Conservation (phyloP, 208 protist species). For the Herpetomonas tarakana region DNA sequence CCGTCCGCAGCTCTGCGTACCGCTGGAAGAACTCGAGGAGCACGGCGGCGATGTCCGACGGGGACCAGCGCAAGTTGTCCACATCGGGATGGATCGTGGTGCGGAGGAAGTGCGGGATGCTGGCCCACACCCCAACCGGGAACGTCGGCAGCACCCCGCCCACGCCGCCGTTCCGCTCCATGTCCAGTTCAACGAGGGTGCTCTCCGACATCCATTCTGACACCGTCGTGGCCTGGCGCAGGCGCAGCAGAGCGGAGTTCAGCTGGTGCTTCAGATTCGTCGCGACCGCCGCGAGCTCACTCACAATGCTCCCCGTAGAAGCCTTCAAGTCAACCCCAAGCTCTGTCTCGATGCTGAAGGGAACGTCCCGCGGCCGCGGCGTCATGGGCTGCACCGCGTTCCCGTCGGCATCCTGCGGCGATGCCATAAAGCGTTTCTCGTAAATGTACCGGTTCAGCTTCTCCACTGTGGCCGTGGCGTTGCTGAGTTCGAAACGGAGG, state of each 20-base stretch:
- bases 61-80: slow-evolving; percentile 62
- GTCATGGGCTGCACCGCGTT: slow-evolving; percentile 31
- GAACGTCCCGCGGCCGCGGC: slow-evolving; percentile 63
- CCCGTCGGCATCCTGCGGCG: slow-evolving; percentile 13
- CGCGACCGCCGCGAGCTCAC: slow-evolving; percentile 53
- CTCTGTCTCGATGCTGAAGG: slow-evolving; percentile 67
- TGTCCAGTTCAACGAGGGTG: slow-evolving; percentile 31
- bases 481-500: slow-evolving; percentile 32
- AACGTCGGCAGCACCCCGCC: slow-evolving; percentile 50
- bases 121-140: slow-evolving; percentile 32
- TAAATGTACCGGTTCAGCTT: slow-evolving; percentile 67
- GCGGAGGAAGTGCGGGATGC: slow-evolving; percentile 74
- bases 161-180: slow-evolving; percentile 19
- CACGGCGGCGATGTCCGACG: slow-evolving; percentile 30
- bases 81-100: slow-evolving; percentile 45
- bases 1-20: slow-evolving; percentile 26
- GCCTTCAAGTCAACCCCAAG: slow-evolving; percentile 68
- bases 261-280: slow-evolving; percentile 84
- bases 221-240: slow-evolving; percentile 47
- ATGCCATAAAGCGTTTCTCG: slow-evolving; percentile 55
- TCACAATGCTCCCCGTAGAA: slow-evolving; percentile 52
- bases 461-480: slow-evolving; percentile 37
- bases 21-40: slow-evolving; percentile 46
- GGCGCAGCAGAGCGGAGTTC: slow-evolving; percentile 51
- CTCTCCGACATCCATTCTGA: slow-evolving; percentile 58